Percentiles rank a stretch among this genome's conserved stretches.
These are phyloP conservation scores for Talaromyces sp. DNA, from an alignment of 2,329 filamentous ascomycete genomes.

Conservation along the genomic window DNA sequence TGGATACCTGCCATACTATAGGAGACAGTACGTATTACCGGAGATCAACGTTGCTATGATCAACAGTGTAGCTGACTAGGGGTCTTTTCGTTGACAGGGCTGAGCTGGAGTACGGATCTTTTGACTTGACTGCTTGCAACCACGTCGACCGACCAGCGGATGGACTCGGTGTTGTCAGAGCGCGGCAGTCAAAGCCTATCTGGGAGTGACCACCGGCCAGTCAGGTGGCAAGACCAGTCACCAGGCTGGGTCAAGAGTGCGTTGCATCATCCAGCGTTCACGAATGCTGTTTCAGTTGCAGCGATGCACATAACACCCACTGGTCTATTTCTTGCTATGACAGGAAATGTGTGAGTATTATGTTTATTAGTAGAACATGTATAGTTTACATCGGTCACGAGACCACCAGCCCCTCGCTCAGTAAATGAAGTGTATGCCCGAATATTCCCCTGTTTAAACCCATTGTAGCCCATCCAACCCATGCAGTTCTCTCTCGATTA, in stretches of 20 bases:
- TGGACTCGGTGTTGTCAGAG: neutral
- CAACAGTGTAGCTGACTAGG: no score
- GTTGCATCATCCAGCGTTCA: slow-evolving; percentile 8
- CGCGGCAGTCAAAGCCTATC: neutral
- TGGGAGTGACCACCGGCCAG: neutral
- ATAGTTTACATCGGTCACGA: slow-evolving; percentile 12
- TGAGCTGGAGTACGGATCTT: neutral
- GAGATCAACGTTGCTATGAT: no score
- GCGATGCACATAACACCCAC: neutral
- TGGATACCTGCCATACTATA: neutral
- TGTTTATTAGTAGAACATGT: slow-evolving; percentile 5
- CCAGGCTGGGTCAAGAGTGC: slow-evolving; percentile 4
- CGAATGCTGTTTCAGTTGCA: neutral
- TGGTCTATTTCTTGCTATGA: neutral
- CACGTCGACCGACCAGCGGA: neutral
- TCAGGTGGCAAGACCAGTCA: slow-evolving; percentile 13
- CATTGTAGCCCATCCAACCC: neutral
- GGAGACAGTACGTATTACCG: no score
- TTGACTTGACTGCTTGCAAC: neutral
- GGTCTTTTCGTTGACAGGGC: no score
- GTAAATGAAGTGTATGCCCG: neutral
- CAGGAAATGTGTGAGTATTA: neutral
- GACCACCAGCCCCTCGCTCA: neutral
- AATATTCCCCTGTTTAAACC: neutral
- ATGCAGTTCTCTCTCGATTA: neutral